Conservation (phyloP, 2,329 filamentous ascomycete species). For the Pseudocercospora musae region DNA sequence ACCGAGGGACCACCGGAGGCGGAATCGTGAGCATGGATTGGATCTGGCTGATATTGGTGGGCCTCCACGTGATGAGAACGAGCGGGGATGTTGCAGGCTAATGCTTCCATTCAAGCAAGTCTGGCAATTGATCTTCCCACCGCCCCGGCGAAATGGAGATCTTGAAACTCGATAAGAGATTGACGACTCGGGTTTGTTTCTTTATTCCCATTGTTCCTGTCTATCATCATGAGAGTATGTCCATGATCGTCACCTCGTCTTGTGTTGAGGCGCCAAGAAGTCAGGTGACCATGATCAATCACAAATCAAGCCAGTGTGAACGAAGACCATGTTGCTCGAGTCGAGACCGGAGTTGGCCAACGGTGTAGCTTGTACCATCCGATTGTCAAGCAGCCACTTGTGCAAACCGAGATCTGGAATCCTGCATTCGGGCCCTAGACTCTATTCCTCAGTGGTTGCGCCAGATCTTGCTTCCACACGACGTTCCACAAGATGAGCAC, state of each 20-base stretch:
- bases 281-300: neutral
- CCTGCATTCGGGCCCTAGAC: too few relatives aligned
- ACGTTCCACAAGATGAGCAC: too few relatives aligned
- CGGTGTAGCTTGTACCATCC: too few relatives aligned
- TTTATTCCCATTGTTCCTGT: neutral
- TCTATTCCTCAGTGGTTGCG: too few relatives aligned
- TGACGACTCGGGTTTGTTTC: slow-evolving; percentile 3
- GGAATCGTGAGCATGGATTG: neutral
- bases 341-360: too few relatives aligned
- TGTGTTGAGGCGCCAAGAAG: neutral
- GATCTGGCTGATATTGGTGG: neutral
- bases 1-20: neutral
- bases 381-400: too few relatives aligned
- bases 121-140: neutral
- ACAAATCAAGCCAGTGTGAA: neutral
- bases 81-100: slow-evolving; percentile 4
- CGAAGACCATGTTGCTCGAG: neutral
- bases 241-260: neutral
- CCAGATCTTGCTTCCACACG: too few relatives aligned
- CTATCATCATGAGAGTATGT: neutral
- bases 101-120: neutral
- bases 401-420: too few relatives aligned
- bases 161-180: neutral
- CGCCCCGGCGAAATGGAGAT: slow-evolving; percentile 1
- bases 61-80: neutral